Base-by-base conservation (phyloP, 1,284 basidiomycete genomes). In the Trametes sp. region DNA sequence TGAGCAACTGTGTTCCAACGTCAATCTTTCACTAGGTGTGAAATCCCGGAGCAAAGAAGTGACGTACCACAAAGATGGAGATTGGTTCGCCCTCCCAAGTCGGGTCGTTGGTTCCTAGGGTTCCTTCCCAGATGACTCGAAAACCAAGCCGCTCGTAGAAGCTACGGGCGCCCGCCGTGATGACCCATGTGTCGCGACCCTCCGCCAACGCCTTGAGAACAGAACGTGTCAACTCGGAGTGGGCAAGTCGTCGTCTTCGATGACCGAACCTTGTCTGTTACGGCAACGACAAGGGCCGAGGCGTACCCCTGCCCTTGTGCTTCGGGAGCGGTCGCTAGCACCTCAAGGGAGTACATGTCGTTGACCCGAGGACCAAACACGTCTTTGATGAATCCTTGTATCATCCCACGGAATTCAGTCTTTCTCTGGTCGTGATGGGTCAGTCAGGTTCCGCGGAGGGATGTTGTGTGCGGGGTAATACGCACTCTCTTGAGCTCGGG, bases 141-240 rank as follows among this genome's bases (percentile, higher is more conserved):
- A 59, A 59, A 23, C 57, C 57, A n/a, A 59, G 41, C 13, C 35
- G 28, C 29, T 51, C 29, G 41, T 59, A 59, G 38, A 59, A 59
- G 9, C 6, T 33, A 44, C 31, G 45, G 31, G 38, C 31, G 5
- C n/a, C 21, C 26, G 28, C 38, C 8, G 57, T 45, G n/a, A 53
- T 24, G 4, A 59, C 28, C 38, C 49, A 59, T 24, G 38, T 41
- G 23, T 51, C 57, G n/a, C 57, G 49, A 16, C 49, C 57, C 31
- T 42, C 57, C 10, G 57, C 49, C 23, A 45, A 49, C 10, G 57
- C 57, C 57, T 49, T 21, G 13, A 29, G 24, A n/a, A 26, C 46
- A 29, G 6, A 16, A 19, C 28, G 26, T 19, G 24, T 23, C 42
- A 28, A n/a, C 8, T 4, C 6, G 16, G 29, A 26, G 8, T 19